Percentiles rank a stretch among this genome's conserved stretches.
Conservation (phyloP, 148 eudicot genomes). For the Cornus kousa region DNA sequence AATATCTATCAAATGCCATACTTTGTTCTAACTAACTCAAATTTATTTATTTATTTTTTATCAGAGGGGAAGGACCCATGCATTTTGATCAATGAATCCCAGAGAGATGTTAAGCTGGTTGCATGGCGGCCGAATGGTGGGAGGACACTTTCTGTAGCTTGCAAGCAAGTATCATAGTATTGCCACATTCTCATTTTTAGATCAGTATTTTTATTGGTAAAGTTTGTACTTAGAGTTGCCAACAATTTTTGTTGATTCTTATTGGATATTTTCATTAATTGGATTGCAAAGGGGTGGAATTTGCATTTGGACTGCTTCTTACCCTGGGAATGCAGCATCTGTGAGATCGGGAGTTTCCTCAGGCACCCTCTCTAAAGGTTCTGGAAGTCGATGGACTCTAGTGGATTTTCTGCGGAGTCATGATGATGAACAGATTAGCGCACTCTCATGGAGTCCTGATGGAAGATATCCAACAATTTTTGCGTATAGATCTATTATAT, state of each 20-base stretch:
- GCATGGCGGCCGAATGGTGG: conserved; percentile 99
- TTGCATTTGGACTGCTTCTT: conserved; percentile 94
- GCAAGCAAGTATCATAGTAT: conserved; percentile 65
- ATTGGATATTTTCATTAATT: conserved; percentile 6
- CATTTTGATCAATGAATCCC: conserved; percentile 70
- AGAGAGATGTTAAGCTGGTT: conserved; percentile 71
- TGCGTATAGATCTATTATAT: background rate
- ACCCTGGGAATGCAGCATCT: conserved; percentile 85
- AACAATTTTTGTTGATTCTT: background rate
- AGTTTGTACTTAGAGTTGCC: background rate
- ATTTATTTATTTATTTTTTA: conserved; percentile 7
- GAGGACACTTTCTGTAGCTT: conserved; percentile 85
- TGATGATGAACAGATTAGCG: conserved; percentile 72
- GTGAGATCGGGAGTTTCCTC: conserved; percentile 84
- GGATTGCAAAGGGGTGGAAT: conserved; percentile 75
- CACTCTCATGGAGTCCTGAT: conserved; percentile 99
- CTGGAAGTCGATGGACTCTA: conserved; percentile 81
- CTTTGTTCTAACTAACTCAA: background rate
- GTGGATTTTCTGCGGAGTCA: conserved; percentile 85
- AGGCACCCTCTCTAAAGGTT: conserved; percentile 70
- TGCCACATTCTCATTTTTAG: background rate
- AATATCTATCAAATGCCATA: conserved; percentile 1
- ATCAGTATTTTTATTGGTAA: background rate
- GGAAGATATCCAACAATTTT: conserved; percentile 83
- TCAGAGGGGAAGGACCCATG: conserved; percentile 82